Conservation (phyloP, 441 rosid species). For the Corymbia citriodora region DNA sequence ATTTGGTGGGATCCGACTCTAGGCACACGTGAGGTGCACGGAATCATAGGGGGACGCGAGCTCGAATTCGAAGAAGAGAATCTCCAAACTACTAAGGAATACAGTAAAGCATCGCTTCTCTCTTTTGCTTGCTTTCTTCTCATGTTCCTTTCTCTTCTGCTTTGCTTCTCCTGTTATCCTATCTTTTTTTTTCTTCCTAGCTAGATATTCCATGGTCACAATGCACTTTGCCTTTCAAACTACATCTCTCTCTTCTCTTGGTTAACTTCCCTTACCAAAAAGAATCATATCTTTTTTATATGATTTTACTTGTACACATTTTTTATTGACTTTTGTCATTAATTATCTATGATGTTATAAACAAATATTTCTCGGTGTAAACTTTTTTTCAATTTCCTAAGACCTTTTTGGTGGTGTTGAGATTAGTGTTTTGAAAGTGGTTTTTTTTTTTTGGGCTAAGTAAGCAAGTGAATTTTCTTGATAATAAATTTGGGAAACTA, state of each 20-base stretch:
- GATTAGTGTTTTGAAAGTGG: neutral
- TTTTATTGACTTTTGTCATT: neutral
- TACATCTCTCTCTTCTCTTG: neutral
- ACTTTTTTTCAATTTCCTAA: neutral
- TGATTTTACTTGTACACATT: neutral
- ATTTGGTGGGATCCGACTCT: neutral
- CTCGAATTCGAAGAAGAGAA: neutral
- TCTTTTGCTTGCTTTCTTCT: neutral
- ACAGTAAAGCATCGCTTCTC: neutral
- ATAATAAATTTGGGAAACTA: neutral
- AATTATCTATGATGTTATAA: no score
- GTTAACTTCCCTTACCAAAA: neutral
- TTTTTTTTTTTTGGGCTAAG: neutral
- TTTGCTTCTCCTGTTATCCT: neutral
- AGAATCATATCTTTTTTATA: neutral
- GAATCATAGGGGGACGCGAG: neutral
- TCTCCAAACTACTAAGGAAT: rapidly evolving
- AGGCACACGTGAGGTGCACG: neutral
- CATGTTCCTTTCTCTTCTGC: neutral
- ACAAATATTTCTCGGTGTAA: no score
- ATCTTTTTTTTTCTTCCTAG: neutral
- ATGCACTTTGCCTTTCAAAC: neutral
- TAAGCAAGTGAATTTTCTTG: neutral
- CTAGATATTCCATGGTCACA: neutral
- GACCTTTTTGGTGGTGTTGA: neutral